Base-by-base conservation (phyloP, 768 basidiomycete species). In the Nidularia sp. region DNA sequence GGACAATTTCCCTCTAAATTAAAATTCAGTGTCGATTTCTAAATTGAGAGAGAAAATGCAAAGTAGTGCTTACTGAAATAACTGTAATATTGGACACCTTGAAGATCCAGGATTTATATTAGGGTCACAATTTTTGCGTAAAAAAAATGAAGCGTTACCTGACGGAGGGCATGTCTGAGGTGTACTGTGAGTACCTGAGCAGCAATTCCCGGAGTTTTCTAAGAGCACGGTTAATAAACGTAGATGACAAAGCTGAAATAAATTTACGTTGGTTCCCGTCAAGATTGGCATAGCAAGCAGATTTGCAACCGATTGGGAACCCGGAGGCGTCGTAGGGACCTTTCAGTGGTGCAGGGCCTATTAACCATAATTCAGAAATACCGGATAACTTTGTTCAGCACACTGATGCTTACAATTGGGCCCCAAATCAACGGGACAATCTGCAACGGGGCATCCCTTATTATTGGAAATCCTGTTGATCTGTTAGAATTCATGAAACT, bases 151-250 rank as follows among this genome's bases (percentile, higher is more conserved):
- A 56, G 7, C 7, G 7, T 10, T 45, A 45, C 70, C 69, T 1
- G 79, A 79, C 3, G 76, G 49, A 15, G 83, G 84, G 62, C 85
- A 87, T 0, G 83, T 85, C 7, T 59, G 65, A 1, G 81, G 65
- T 4, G 79, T 83, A 62, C 64, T 66, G 65, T 77, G 70, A 41
- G 62, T 64, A 7, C 86, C 86, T 12, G 77, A 77, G 70, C 86
- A 88, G 65, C 86, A 87, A 60, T 86, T 84, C 4, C 74, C 65
- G 22, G 83, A 84, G 67, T 87, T 77, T 34, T 58, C 81, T 81
- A 45, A 9, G 22, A 39, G n/a, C n/a, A 39, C 8, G 36, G n/a
- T 39, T 31, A 34, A 13, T 48, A 31, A 29, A 7, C n/a, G 46
- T 22, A 6, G 7, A 34, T 15, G 8, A 45, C 7, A 10, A 8